phyloP scores from a whole-genome alignment of 768 basidiomycete genomes.

The Suillus clintonianus region DNA sequence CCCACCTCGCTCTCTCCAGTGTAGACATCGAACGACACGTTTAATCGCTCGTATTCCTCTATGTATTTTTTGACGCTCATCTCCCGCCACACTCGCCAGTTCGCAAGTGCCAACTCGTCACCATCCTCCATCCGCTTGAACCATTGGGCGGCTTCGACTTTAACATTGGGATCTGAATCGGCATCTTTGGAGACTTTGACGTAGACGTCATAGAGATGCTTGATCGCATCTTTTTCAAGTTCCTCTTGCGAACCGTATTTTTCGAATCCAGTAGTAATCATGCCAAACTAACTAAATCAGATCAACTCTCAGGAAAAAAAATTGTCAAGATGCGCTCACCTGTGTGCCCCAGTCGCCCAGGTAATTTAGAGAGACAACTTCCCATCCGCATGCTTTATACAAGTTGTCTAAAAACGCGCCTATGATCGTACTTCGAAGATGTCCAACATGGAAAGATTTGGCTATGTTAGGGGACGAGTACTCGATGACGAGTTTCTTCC shows the following conservation, averaged over 20 bases:
- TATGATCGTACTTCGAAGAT: constrained; percentile 96
- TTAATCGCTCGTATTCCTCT: constrained; percentile 84
- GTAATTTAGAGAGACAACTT: constrained; percentile 90
- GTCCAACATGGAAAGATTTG: constrained; percentile 97
- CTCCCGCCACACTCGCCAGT: constrained; percentile 94
- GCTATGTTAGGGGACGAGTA: constrained; percentile 98
- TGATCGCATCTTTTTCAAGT: constrained; percentile 87
- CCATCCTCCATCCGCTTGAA: constrained; percentile 97
- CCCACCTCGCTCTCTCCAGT: constrained; percentile 86
- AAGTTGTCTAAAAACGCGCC: constrained; percentile 92
- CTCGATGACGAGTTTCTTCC: constrained; percentile 86
- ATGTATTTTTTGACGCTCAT: constrained; percentile 88
- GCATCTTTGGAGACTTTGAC: constrained; percentile 92
- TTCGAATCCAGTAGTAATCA: constrained; percentile 90
- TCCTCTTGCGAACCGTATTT: constrained; percentile 87
- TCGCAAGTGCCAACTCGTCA: constrained; percentile 76
- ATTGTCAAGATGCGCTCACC: constrained; percentile 44
- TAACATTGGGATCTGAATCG: constrained; percentile 68
- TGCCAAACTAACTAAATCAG: constrained; percentile 58
- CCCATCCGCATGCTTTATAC: constrained; percentile 92
- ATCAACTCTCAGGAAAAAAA: not conserved
- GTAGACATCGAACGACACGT: constrained; percentile 90
- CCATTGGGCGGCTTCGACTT: constrained; percentile 76
- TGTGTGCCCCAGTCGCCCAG: constrained; percentile 99
- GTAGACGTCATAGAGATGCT: constrained; percentile 92